Base-by-base conservation (phyloP, 495 filamentous ascomycete species). In the Neurospora sp. region DNA sequence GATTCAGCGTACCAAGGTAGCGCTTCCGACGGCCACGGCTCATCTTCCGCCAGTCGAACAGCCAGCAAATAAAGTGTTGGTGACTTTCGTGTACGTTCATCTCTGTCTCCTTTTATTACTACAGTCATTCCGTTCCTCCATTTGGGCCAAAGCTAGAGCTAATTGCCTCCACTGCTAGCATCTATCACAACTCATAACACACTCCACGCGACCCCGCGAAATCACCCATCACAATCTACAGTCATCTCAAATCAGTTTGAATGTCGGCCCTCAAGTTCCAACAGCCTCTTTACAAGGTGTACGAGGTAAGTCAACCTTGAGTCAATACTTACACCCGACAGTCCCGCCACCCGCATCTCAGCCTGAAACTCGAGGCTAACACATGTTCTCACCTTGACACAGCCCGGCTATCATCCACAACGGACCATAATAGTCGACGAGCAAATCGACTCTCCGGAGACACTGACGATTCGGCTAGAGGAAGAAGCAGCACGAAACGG, bases 221-320 rank as follows among this genome's bases (percentile, higher is more conserved):
- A 66, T 18, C 31, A 66, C 53, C 53, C 53, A 66, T 66, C 53
- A 66, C 27, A 66, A 66, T 18, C 27, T 66, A 61, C 11, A 68
- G 35, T 40, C 42, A 20, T 59, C 20, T 46, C 41, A 79, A 80
- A 79, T 82, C 80, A 81, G 80, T 77, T 86, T 85, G 76, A 77
- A 87, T 87, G 85, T 87, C 85, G 82, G 75, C 81, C 71, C 76
- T 81, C 74, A 87, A 83, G 81, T 84, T 84, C 73, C 80, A 82
- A 72, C 82, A 82, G 74, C 82, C 83, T 72, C 78, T 82, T 70
- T 87, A 85, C 76, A 85, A 85, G 81, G 80, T 86, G 75, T 86
- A 82, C 74, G 84, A 86, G 80, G 85, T 86, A 72, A 82, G 84
- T 81, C 71, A 66, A 27, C 53, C 53, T 35, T 35, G 53, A 35